Conservation (phyloP, 371 early-diverging fungal genomes). For the Mucor saturninus region DNA sequence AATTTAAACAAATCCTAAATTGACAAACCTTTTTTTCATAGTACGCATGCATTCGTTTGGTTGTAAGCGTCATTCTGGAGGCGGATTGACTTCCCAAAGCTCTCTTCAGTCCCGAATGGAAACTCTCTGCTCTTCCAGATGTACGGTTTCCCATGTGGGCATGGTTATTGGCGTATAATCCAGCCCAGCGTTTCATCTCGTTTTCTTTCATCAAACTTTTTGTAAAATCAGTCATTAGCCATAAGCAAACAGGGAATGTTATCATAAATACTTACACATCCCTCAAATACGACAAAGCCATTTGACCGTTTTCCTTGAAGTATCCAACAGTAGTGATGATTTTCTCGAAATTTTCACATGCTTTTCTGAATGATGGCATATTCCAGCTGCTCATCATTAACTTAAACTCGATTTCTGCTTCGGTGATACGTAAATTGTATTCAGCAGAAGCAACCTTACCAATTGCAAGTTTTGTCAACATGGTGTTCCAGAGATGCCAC, state of each 20-base stretch:
- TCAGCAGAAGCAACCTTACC: background rate
- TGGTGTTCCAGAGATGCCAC: too few species aligned
- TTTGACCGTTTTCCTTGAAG: too few species aligned
- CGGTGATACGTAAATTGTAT: conserved; percentile 1
- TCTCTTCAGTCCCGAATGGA: background rate
- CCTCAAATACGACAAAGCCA: too few species aligned
- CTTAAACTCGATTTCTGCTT: background rate
- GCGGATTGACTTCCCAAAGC: conserved; percentile 2
- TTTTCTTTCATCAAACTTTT: background rate
- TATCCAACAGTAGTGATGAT: too few species aligned
- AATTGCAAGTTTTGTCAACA: background rate
- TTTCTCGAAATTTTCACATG: too few species aligned
- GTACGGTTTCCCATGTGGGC: background rate
- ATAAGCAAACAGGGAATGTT: background rate
- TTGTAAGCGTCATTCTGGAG: background rate
- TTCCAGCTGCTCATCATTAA: too few species aligned
- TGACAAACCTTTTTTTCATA: conserved; percentile 2
- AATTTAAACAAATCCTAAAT: background rate
- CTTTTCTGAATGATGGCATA: too few species aligned
- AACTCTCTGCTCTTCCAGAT: background rate
- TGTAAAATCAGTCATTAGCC: background rate
- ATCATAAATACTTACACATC: too few species aligned
- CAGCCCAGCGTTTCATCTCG: conserved; percentile 1
- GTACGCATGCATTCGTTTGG: conserved; percentile 1
- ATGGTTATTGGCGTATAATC: background rate